Evolutionary conservation across 805 yeast genomes (phyloP).

Genomic region (Barnettozyma sucrosica): DNA sequence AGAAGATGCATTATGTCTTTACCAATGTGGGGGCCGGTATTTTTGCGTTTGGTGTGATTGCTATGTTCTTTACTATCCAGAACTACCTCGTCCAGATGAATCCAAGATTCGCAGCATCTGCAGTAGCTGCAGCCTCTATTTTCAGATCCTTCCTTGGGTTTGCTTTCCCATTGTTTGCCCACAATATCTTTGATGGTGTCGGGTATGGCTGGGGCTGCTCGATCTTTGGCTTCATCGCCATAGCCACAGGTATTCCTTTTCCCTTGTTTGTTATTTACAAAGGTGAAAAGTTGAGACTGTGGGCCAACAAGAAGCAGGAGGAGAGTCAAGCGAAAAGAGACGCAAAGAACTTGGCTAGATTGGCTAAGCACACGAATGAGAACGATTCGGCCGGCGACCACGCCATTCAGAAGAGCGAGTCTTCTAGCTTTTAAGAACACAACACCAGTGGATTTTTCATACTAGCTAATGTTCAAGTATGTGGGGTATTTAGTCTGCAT

Average conservation of each 20-base stretch:
- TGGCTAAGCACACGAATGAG: constrained; percentile 18
- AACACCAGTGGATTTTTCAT: too few relatives aligned
- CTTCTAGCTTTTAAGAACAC: background rate
- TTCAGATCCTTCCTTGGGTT: constrained; percentile 65
- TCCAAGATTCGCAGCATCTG: constrained; percentile 61
- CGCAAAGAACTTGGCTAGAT: constrained; percentile 33
- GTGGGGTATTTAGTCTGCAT: too few relatives aligned
- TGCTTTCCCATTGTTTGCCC: constrained; percentile 61
- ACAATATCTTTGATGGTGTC: constrained; percentile 46
- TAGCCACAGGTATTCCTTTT: constrained; percentile 60
- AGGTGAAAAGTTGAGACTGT: constrained; percentile 52
- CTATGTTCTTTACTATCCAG: constrained; percentile 64
- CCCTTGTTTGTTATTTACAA: constrained; percentile 51
- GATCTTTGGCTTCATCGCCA: constrained; percentile 50
- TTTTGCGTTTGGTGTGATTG: constrained; percentile 53
- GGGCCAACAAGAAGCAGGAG: constrained; percentile 51
- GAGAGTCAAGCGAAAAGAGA: constrained; percentile 41
- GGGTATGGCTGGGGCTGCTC: constrained; percentile 73
- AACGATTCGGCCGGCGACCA: background rate
- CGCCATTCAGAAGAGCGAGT: background rate
- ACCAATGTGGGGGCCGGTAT: constrained; percentile 56
- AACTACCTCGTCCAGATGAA: constrained; percentile 68
- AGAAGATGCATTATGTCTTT: constrained; percentile 53
- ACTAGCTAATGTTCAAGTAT: too few relatives aligned
- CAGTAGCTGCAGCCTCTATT: constrained; percentile 63